phyloP scores from a whole-genome alignment of 176 grass and related monocot genomes.

The Hordeum vulgare region DNA sequence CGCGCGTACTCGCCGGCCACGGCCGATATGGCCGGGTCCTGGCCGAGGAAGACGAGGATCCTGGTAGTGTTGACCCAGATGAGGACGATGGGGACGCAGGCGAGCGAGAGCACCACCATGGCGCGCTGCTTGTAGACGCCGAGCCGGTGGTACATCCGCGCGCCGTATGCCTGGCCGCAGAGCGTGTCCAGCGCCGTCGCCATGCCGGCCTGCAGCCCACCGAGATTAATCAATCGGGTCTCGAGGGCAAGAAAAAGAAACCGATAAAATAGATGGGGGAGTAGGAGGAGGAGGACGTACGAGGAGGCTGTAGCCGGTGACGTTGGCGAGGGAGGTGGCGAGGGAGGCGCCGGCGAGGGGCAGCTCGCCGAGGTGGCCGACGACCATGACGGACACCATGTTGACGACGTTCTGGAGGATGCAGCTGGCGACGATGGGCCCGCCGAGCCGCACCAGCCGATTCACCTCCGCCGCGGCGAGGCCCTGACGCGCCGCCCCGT shows the following conservation, averaged over 20 bases:
- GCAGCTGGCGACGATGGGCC: slow-evolving; percentile 35
- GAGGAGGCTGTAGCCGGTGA: slow-evolving; percentile 46
- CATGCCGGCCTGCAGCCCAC: slow-evolving; percentile 1
- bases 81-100: slow-evolving; percentile 29
- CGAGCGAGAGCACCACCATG: slow-evolving; percentile 23
- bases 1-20: slow-evolving; percentile 57
- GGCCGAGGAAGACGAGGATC: slow-evolving; percentile 42
- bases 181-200: slow-evolving; percentile 39
- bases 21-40: slow-evolving; percentile 45
- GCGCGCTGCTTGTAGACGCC: slow-evolving; percentile 33
- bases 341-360: slow-evolving; percentile 51
- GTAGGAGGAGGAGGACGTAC: not conserved
- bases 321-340: slow-evolving; percentile 45
- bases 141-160: slow-evolving; percentile 32
- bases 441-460: slow-evolving; percentile 33
- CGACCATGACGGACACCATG: slow-evolving; percentile 52
- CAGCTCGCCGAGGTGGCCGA: slow-evolving; percentile 60
- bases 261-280: not conserved
- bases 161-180: slow-evolving; percentile 64
- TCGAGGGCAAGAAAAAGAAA: not conserved
- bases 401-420: slow-evolving; percentile 39
- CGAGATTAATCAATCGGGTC: too few relatives aligned
- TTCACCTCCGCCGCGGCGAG: slow-evolving; percentile 18
- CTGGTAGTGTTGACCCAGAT: slow-evolving; percentile 32
- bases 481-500: not conserved